Base-by-base conservation (phyloP, 2,329 filamentous ascomycete species). In the Alternaria novae-zelandiae region DNA sequence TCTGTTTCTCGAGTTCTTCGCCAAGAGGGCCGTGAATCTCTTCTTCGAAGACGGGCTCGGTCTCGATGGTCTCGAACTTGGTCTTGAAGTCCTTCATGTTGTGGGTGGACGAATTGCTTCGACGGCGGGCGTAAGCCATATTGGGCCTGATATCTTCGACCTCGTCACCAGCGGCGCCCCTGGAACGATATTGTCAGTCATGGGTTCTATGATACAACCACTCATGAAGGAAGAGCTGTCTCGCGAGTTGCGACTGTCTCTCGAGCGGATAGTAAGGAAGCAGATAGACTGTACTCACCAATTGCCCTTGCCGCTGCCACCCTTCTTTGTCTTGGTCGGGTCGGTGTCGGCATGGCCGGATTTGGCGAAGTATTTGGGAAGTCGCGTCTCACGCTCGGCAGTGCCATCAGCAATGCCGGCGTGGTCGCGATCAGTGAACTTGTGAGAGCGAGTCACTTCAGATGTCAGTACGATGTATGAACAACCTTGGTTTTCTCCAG, bases 391-490 rank as follows among this genome's bases (percentile, higher is more conserved):
- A 59, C 88, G 85, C 55, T 86, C 81, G 65, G 88, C 89, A 61
- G 88, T 89, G 79, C 91, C 92, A 74, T 96, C 91, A 70, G 91
- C 90, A 71, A 93, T 83, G 76, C 87, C 91, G 75, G 89, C 89
- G 84, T 97, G 92, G 86, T 96, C 91, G 83, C 94, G 94, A 83
- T 97, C 93, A 84, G 94, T 97, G 85, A 87, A 88, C 86, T 98
- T 99, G 89, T 95, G 93, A 70, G 95, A 96, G 81, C 96, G 95
- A 85, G 96, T 97, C 95, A 99, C 94, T 97, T 23, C 10, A n/a
- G 49, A 36, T 32, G 49, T 53, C 49, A 53, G 73, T 28, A 17
- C 5, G 50, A 9, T 7, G 63, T 76, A 26, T 72, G 69, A 45
- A 61, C 43, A 36, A 17, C 25, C 41, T 49, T 15, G 8, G 20